Base-by-base conservation (phyloP, 2,329 filamentous ascomycete genomes). In the Cucurbitaria berberidis region DNA sequence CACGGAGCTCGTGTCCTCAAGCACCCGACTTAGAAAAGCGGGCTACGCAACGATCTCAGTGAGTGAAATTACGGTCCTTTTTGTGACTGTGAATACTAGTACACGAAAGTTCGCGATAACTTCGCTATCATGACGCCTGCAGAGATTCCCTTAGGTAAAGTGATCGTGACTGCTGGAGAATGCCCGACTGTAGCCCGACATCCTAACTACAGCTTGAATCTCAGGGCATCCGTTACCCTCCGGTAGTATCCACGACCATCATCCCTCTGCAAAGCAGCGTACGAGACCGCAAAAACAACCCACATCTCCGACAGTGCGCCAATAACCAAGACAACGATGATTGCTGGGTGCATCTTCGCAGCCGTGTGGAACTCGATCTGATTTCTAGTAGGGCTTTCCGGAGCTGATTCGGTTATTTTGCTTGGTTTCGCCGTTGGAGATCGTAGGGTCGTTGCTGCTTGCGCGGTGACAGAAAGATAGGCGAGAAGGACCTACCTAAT, bases 251-350 rank as follows among this genome's bases (percentile, higher is more conserved):
- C 27, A 3, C 41, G 35, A 6, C 43, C 47, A 39, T 53, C 32
- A 8, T 47, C 10, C 18, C 38, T 39, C 13, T 51, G 51, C 10
- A 61, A 32, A 3, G 35, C 27, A 2, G 58, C 55, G 11, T 53
- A 52, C 1, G 39, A 26, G n/a, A 59, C 38, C 13, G 58, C 50
- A 2, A 56, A 59, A 6, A 51, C 22, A 8, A 61, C 43, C 50
- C 50, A 61, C 2, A 45, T 44, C 32, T 59, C 52, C 2, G 51
- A 13, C 0, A 48, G 6, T 11, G 39, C 45, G 22, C 30, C 50
- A 18, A 52, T 21, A 4, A 38, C 36, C 4, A 55, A 16, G 3
- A 21, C 5, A 11, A 45, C 22, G 8, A 59, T 51, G 24, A 48
- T n/a, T 0, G 30, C 51, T 5, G 52, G 34, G 10, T 55, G 44